Conservation (phyloP, 768 basidiomycete species). For the Agaricus subrufescens region DNA sequence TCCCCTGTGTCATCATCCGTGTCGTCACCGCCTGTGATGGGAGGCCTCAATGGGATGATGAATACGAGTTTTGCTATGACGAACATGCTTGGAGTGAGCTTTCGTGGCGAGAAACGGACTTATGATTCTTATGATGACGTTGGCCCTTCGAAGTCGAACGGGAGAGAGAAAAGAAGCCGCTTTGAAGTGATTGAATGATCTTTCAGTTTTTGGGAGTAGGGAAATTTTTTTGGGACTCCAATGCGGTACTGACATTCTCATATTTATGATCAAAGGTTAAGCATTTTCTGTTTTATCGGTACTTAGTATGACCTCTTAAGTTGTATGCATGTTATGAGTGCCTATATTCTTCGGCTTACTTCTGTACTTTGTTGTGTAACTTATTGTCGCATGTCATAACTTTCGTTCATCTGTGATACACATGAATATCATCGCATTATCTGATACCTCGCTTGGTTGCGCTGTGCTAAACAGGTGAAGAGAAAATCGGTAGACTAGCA, state of each 20-base stretch:
- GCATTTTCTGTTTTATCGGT: too few relatives aligned
- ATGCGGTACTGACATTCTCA: neutral
- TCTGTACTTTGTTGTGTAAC: too few relatives aligned
- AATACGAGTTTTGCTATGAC: conserved; percentile 14
- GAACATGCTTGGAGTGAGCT: conserved; percentile 24
- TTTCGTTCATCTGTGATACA: too few relatives aligned
- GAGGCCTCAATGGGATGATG: conserved; percentile 5
- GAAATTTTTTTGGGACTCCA: neutral
- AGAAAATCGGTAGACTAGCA: too few relatives aligned
- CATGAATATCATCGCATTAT: too few relatives aligned
- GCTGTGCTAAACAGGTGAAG: too few relatives aligned
- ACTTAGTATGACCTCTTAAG: too few relatives aligned
- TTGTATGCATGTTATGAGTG: too few relatives aligned
- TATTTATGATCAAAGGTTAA: neutral
- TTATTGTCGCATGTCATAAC: too few relatives aligned
- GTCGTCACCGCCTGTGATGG: neutral
- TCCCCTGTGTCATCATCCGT: neutral
- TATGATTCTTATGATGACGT: conserved; percentile 13
- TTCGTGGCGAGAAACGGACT: conserved; percentile 7
- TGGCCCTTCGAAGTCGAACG: conserved; percentile 2
- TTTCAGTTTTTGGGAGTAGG: neutral
- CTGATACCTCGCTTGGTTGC: too few relatives aligned
- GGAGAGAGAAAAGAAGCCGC: conserved; percentile 52
- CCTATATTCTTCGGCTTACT: too few relatives aligned
- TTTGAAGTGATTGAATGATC: conserved; percentile 57